phyloP scores from a whole-genome alignment of 306 rosid species.

The Prunus salicina region DNA sequence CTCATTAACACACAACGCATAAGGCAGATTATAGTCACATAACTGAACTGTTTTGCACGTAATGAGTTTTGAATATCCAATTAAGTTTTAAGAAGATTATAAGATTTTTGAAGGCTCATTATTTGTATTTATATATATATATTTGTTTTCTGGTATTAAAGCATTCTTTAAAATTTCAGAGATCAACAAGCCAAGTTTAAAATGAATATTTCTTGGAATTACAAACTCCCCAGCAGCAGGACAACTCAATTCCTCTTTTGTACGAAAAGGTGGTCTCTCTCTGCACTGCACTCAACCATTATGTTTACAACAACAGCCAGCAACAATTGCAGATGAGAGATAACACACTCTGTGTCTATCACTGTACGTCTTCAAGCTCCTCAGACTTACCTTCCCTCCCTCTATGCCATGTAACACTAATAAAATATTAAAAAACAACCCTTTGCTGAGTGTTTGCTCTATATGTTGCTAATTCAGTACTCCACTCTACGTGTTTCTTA shows the following conservation, averaged over 20 bases:
- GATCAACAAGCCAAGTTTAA: too few relatives aligned
- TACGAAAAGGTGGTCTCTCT: slow-evolving; percentile 41
- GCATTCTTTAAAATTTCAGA: neutral
- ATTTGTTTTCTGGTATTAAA: neutral
- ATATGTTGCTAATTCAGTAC: too few relatives aligned
- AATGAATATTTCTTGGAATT: slow-evolving; percentile 28
- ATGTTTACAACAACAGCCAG: neutral
- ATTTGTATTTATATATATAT: neutral
- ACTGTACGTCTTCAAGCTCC: neutral
- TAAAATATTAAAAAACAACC: neutral
- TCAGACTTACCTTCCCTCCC: neutral
- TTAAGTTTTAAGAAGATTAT: neutral
- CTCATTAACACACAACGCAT: too few relatives aligned
- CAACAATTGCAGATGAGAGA: slow-evolving; percentile 1
- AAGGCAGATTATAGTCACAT: neutral
- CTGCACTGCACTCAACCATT: slow-evolving; percentile 12
- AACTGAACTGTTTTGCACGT: neutral
- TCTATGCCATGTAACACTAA: neutral
- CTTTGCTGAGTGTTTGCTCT: too few relatives aligned
- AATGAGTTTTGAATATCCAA: neutral
- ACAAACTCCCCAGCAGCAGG: slow-evolving; percentile 5
- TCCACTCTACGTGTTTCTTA: slow-evolving; percentile 13
- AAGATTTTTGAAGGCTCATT: neutral
- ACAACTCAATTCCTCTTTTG: slow-evolving; percentile 36
- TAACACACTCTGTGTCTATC: neutral